Base-by-base conservation (phyloP, 1,284 basidiomycete species). In the Sanghuangporus weigelae region DNA sequence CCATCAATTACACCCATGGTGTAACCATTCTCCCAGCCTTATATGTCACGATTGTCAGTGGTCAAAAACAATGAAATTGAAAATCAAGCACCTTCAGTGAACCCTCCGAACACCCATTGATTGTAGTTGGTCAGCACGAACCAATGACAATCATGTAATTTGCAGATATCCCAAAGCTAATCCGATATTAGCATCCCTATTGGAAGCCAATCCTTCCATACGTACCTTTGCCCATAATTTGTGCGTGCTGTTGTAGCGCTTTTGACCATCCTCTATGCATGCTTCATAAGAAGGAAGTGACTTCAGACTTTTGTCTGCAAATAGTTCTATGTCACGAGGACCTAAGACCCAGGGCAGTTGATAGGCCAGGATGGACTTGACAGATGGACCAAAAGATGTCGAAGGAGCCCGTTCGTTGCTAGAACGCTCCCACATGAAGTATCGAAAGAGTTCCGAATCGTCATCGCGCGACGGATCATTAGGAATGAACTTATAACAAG, bases 81-180 rank as follows among this genome's bases (percentile, higher is more conserved):
- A 14, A 16, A 53, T 49, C 60, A 54, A 74, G 60, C 62, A 86
- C 89, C 84, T 69, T 73, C 67, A 10, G 86, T 84, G 71, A 90
- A 91, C 21, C 76, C 80, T 2, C 89, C 89, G 64, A 90, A 89
- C 3, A 84, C 82, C 89, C 89, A 91, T 48, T 83, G 78, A 36
- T 79, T 79, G 66, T 89, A 90, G 2, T 82, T 86, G 14, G 88
- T 87, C 57, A 90, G 67, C 14, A 89, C 79, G 69, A 90, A 91
- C 79, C 80, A 89, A 16, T 77, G 82, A 23, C 80, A 80, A n/a
- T 79, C 74, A 63, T 75, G 76, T 14, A 73, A 72, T 40, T 79
- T 74, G 69, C 88, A 90, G 11, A 80, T 71, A 70, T 91, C 89
- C 81, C 84, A 90, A 21, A 91, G 69, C 87, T 90, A 65, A 57